A percentile compares a stretch with the other conserved stretches of the same genome.
phyloP scores from a whole-genome alignment of 2,329 filamentous ascomycete species.

The Phyllosticta ampelicida region DNA sequence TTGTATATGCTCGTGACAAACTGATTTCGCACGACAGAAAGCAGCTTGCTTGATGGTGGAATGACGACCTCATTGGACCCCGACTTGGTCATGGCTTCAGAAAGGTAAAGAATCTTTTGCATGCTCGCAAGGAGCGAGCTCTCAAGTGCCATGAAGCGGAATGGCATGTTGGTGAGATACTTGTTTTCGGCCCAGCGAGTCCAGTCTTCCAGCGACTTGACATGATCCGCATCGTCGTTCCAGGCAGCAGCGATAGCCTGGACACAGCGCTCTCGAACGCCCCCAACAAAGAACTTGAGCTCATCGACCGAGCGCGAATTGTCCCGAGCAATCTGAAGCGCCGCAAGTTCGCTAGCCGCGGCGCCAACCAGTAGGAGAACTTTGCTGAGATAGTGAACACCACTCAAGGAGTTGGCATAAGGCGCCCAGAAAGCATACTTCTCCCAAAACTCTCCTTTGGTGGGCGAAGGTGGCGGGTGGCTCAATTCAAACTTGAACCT shows the following conservation, averaged over 20 bases:
- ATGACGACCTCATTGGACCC: constrained; percentile 71
- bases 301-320: constrained; percentile 52
- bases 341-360: constrained; percentile 75
- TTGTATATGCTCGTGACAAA: constrained; percentile 94
- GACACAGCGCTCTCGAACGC: constrained; percentile 73
- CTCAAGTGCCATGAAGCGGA: constrained; percentile 76
- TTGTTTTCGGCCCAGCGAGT: constrained; percentile 67
- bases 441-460: constrained; percentile 80
- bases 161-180: constrained; percentile 85
- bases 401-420: constrained; percentile 80
- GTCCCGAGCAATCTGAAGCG: constrained; percentile 55
- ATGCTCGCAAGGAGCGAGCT: constrained; percentile 70
- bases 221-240: constrained; percentile 87
- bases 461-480: constrained; percentile 64
- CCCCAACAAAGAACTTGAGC: constrained; percentile 63
- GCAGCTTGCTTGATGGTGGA: constrained; percentile 72
- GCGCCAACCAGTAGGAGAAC: constrained; percentile 75
- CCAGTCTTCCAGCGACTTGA: constrained; percentile 92
- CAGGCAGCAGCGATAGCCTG: constrained; percentile 80
- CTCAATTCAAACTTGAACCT: constrained; percentile 71
- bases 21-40: constrained; percentile 82
- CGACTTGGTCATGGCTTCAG: constrained; percentile 68
- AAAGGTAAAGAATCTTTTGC: constrained; percentile 92
- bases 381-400: constrained; percentile 79
- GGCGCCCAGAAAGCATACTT: constrained; percentile 93